Base-by-base conservation (phyloP, 345 rosid species). In the Eucalyptus marginata region DNA sequence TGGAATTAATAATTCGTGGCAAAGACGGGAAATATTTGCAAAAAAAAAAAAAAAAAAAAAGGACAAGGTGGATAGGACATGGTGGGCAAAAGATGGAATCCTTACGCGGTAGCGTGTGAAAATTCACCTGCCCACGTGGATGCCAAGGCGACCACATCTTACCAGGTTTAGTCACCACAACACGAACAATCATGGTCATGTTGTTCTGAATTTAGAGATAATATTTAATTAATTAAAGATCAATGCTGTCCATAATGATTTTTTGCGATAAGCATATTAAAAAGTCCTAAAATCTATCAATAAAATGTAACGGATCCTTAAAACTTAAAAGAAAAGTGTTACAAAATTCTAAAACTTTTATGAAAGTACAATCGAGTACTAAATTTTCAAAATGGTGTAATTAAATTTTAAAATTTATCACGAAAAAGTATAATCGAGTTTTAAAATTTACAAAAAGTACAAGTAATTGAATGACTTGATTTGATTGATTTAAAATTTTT, bases 311-410 rank as follows among this genome's bases (percentile, higher is more conserved):
- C 2, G 58, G 4, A 52, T 2, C 58, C 58, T 52, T 52, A 52
- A 52, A 52, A 7, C 58, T 52, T 52, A 52, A 52, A 52, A 52
- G 40, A 40, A 20, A 52, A 52, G 58, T 52, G 58, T 52, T 52
- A 1, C 58, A 18, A 52, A 52, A 52, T 52, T 52, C 10, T 52
- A 52, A 52, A 20, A 20, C 58, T 52, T 52, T 52, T 52, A 56
- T 56, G 6, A 56, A 56, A 56, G 13, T 56, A 56, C 13, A 24
- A 56, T 56, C 1, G 3, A 56, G 12, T 56, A 22, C 29, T 10
- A 56, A 56, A 56, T 4, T 24, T 56, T 56, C 5, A 56, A 4
- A 24, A 56, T 0, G 1, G 1, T 56, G 0, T 0, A 25, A 56
- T 56, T 6, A 24, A 9, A 24, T 4, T 22, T 24, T 10, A 56